Percentiles rank a stretch among this genome's conserved stretches.
phyloP scores from a whole-genome alignment of 2,329 filamentous ascomycete genomes.

The Atkinsonella hypoxylon region DNA sequence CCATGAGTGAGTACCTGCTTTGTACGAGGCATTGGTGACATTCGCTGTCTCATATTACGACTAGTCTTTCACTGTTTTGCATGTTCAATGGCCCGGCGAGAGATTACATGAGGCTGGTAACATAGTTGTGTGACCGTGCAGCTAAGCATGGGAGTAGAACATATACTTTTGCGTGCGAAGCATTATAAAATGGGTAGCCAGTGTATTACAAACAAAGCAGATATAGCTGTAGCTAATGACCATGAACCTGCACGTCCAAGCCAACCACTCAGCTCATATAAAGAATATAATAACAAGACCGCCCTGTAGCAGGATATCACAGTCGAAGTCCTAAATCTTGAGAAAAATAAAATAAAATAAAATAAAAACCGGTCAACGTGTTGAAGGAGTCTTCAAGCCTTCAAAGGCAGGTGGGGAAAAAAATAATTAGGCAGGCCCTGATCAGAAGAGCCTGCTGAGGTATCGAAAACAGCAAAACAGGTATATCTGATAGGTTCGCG shows the following conservation, averaged over 20 bases:
- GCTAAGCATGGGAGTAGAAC: no score
- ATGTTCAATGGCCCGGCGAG: no score
- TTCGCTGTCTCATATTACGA: no score
- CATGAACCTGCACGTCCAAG: not conserved
- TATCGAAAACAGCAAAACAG: slow-evolving; percentile 8
- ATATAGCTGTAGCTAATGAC: not conserved
- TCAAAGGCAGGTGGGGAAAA: not conserved
- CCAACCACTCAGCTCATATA: not conserved
- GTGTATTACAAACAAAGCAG: not conserved
- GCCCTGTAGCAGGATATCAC: no score
- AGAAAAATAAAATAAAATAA: not conserved
- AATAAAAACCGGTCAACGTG: not conserved
- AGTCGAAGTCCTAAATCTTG: not conserved
- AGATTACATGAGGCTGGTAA: no score
- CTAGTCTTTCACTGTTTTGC: no score
- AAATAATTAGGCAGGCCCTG: slow-evolving; percentile 5
- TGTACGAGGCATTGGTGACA: slow-evolving; percentile 57
- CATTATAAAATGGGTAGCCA: not conserved
- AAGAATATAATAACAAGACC: not conserved
- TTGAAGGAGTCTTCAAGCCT: not conserved
- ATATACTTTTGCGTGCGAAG: not conserved
- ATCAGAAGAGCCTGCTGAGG: slow-evolving; percentile 9
- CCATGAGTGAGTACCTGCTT: slow-evolving; percentile 57
- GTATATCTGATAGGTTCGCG: not conserved
- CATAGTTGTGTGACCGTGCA: no score